Evolutionary conservation across 176 grass and related monocot genomes (phyloP).

Genomic region (Bromus sterilis): DNA sequence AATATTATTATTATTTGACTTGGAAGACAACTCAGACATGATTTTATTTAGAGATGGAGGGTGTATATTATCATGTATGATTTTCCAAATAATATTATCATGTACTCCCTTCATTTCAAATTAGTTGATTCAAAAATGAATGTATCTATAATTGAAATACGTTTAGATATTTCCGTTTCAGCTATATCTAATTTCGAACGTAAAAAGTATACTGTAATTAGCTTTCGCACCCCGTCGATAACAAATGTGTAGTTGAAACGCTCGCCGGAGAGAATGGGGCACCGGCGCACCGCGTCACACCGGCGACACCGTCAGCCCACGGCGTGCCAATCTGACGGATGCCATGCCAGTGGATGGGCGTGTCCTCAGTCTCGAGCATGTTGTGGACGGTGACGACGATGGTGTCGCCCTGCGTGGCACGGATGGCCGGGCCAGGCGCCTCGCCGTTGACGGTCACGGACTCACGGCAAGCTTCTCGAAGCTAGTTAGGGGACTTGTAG

Average conservation of each 20-base stretch:
- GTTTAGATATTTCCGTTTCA: too few species aligned
- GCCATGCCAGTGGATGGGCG: constrained; percentile 77
- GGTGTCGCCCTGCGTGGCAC: constrained; percentile 46
- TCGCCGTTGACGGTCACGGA: constrained; percentile 72
- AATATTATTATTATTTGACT: too few species aligned
- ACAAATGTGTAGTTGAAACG: neutral
- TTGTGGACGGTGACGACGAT: constrained; percentile 49
- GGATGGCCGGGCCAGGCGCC: constrained; percentile 59
- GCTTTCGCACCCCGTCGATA: constrained; percentile 46
- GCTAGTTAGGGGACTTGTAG: constrained; percentile 57
- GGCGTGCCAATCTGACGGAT: constrained; percentile 40
- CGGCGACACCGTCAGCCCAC: neutral
- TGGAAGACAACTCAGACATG: too few species aligned
- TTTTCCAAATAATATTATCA: too few species aligned
- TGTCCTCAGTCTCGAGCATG: constrained; percentile 54
- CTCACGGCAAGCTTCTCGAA: constrained; percentile 57
- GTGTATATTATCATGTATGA: too few species aligned
- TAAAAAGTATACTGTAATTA: too few species aligned
- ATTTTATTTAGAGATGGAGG: too few species aligned
- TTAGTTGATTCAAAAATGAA: too few species aligned
- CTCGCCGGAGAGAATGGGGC: neutral
- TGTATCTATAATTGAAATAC: too few species aligned
- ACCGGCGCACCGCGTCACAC: neutral
- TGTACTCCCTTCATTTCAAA: too few species aligned
- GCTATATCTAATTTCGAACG: too few species aligned